Conservation (phyloP, 768 basidiomycete species). For the Naganishia vishniacii region DNA sequence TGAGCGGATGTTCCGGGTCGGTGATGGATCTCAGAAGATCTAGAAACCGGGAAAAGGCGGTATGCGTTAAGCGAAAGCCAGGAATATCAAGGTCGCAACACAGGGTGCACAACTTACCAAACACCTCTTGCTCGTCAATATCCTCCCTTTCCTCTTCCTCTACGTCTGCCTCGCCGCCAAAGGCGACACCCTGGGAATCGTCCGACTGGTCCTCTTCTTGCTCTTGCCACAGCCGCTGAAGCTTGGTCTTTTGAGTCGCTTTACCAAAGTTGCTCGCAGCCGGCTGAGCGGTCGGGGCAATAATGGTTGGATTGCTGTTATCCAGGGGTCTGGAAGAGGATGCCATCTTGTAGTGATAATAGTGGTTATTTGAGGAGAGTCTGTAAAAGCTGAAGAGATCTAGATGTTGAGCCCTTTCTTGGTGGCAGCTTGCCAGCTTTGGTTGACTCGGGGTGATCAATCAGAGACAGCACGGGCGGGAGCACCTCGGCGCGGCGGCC, state of each 20-base stretch:
- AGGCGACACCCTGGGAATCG: constrained; percentile 53
- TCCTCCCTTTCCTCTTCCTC: constrained; percentile 45
- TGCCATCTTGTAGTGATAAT: not conserved
- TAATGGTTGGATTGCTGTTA: constrained; percentile 87
- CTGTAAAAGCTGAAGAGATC: too few relatives aligned
- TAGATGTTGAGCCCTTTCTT: too few relatives aligned
- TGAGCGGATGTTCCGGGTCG: constrained; percentile 89
- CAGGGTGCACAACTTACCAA: constrained; percentile 64
- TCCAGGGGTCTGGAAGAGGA: constrained; percentile 45
- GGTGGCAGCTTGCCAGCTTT: too few relatives aligned
- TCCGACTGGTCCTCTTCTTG: constrained; percentile 39
- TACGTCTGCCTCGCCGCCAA: constrained; percentile 42
- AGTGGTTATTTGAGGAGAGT: not conserved
- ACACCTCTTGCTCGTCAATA: constrained; percentile 89
- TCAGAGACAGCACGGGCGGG: too few relatives aligned
- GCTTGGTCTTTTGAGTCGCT: constrained; percentile 25
- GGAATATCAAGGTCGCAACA: too few relatives aligned
- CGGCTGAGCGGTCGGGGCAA: constrained; percentile 49
- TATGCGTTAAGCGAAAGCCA: constrained; percentile 4
- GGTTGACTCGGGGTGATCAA: too few relatives aligned
- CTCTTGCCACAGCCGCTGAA: constrained; percentile 36
- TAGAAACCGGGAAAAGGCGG: constrained; percentile 49
- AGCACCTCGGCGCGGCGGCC: too few relatives aligned
- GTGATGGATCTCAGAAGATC: constrained; percentile 87
- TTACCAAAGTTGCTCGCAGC: constrained; percentile 48